Evolutionary conservation across 108 stramenopile species (phyloP), one percentile per base, ranked within the genome.

Genomic region (Conticribra weissflogii): DNA sequence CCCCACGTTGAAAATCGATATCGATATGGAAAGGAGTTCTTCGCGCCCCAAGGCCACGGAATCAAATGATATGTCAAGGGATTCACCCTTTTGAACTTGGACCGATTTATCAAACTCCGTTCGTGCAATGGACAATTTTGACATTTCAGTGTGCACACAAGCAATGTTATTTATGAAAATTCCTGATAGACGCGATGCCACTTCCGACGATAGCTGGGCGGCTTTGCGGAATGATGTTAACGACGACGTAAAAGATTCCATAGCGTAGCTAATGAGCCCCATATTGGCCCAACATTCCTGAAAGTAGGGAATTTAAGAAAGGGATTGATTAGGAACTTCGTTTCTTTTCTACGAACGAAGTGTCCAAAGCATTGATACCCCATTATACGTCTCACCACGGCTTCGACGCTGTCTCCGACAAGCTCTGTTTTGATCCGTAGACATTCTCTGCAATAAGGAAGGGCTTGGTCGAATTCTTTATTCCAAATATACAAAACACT

Each of bases 191-290:
- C 51, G 53, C 36, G 64, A 19, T 15, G 31, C 22, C 0, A 23
- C 65, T 30, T 49, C 54, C 14, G 29, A 55, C 49, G 66, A 67
- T 1, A 75, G 14, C 32, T 75, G 56, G 21, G 32, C 59, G 25
- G 74, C 74, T 18, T 66, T 75, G 22, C 66, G 66, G 52, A 75
- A 75, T 8, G 74, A 49, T n/a, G 63, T 25, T 25, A 75, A 28
- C 16, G 74, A 54, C 25, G 66, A 61, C 31, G 58, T 17, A 45
- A 32, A 24, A 24, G 65, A 41, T 51, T 63, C 74, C 46, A 75
- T 54, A 31, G 74, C 65, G 53, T 67, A 75, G 45, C 67, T 56
- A 8, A 67, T 67, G 33, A 75, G 21, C 8, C 74, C 74, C 66
- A 75, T 19, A 45, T 67, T 67, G 7, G 74, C 66, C 74, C 65